Percentiles rank a stretch among this genome's conserved stretches.
Conservation (phyloP, 2,329 filamentous ascomycete genomes). For the Alternaria dauci region DNA sequence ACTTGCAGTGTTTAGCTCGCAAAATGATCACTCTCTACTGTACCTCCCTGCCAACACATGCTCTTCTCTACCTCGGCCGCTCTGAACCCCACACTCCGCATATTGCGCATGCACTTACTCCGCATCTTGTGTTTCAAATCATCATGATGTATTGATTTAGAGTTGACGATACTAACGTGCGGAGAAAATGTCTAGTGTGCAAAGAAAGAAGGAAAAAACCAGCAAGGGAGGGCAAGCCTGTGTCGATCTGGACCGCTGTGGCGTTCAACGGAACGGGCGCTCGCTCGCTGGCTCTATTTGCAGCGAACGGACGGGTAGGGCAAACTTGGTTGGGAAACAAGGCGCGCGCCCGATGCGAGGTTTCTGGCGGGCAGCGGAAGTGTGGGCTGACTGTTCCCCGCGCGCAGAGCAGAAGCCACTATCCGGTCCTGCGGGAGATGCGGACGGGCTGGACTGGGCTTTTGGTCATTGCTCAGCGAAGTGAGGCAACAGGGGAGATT, state of each 20-base stretch:
- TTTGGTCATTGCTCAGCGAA: neutral
- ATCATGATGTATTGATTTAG: neutral
- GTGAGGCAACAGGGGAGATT: neutral
- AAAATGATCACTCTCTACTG: neutral
- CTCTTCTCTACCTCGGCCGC: neutral
- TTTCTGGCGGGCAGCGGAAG: neutral
- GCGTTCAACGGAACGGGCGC: neutral
- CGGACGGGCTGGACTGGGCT: neutral
- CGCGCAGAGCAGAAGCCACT: slow-evolving; percentile 1
- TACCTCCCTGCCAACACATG: slow-evolving; percentile 2
- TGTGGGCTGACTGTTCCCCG: neutral
- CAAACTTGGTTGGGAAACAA: neutral
- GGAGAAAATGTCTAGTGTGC: neutral
- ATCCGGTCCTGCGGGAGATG: slow-evolving; percentile 2
- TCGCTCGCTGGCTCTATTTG: neutral
- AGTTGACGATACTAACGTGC: neutral
- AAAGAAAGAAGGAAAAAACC: neutral
- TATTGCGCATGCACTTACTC: neutral
- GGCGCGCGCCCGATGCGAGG: neutral
- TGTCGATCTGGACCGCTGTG: slow-evolving; percentile 3
- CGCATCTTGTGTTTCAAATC: neutral
- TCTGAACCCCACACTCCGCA: slow-evolving; percentile 1
- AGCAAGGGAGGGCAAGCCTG: neutral
- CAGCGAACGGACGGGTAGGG: neutral
- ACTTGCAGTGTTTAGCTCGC: slow-evolving; percentile 2